phyloP scores from a whole-genome alignment of 768 basidiomycete species.

The Lentinula guzmanii region DNA sequence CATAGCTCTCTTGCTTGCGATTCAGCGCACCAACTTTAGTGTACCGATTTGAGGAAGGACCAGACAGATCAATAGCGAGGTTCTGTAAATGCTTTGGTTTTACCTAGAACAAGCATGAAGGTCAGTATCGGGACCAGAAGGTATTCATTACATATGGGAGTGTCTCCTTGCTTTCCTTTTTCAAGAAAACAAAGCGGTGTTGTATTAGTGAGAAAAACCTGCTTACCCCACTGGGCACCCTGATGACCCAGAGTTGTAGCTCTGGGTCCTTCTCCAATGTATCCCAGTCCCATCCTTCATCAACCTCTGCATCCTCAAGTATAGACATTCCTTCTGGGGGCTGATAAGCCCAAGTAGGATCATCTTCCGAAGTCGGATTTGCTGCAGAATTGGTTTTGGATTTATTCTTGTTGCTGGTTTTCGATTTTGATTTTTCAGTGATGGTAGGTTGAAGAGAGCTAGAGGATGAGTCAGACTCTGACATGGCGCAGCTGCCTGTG shows the following conservation, averaged over 20 bases:
- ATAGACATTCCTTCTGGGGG: conserved; percentile 49
- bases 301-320: conserved; percentile 36
- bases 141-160: neutral
- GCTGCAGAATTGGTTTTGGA: conserved; percentile 20
- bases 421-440: neutral
- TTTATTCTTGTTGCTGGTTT: conserved; percentile 17
- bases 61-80: conserved; percentile 39
- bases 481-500: neutral
- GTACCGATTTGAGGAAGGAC: conserved; percentile 25
- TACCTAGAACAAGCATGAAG: conserved; percentile 33
- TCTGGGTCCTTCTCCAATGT: conserved; percentile 46
- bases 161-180: no score
- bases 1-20: conserved; percentile 50
- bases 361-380: conserved; percentile 46
- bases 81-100: conserved; percentile 59
- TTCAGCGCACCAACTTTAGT: conserved; percentile 42
- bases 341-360: conserved; percentile 53
- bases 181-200: no score
- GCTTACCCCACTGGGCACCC: conserved; percentile 63
- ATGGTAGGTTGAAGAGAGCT: neutral
- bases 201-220: neutral
- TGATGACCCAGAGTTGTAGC: conserved; percentile 65
- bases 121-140: neutral
- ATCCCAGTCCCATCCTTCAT: conserved; percentile 66
- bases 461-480: neutral